Evolutionary conservation across 345 rosid species (phyloP).

Genomic region (Anacardium occidentale): DNA sequence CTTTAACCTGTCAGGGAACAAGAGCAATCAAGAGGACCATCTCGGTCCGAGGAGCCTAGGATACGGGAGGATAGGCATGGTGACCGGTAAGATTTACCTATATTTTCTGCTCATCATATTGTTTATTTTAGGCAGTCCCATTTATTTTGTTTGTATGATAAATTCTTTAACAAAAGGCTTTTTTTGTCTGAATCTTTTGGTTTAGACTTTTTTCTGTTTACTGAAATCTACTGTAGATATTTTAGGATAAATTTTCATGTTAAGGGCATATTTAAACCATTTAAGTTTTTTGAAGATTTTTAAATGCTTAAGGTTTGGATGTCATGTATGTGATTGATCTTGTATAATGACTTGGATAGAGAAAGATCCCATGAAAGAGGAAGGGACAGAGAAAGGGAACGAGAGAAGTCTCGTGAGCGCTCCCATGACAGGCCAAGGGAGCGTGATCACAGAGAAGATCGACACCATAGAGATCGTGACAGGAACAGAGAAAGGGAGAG

Average conservation of each 20-base stretch:
- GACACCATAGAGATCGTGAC: slow-evolving; percentile 79
- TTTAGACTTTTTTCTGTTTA: not conserved
- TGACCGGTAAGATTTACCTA: slow-evolving; percentile 49
- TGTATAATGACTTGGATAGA: slow-evolving; percentile 31
- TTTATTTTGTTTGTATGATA: not conserved
- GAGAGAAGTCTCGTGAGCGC: slow-evolving; percentile 69
- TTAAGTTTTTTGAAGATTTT: not conserved
- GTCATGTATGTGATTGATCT: slow-evolving; percentile 5
- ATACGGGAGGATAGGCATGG: slow-evolving; percentile 60
- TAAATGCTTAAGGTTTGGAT: not conserved
- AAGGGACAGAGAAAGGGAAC: slow-evolving; percentile 69
- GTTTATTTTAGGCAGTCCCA: not conserved
- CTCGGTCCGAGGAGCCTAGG: slow-evolving; percentile 86
- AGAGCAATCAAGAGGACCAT: slow-evolving; percentile 49
- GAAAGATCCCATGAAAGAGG: slow-evolving; percentile 84
- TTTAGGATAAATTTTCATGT: not conserved
- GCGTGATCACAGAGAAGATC: slow-evolving; percentile 78
- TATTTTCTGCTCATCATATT: not conserved
- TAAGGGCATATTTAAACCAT: not conserved
- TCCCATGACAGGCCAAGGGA: slow-evolving; percentile 80
- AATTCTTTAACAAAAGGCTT: not conserved
- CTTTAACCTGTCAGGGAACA: slow-evolving; percentile 54
- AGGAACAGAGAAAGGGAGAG: slow-evolving; percentile 57
- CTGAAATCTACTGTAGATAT: not conserved
- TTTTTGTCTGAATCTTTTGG: not conserved